Evolutionary conservation across 2,329 filamentous ascomycete genomes (phyloP).

Genomic region (Aureobasidium sp.): DNA sequence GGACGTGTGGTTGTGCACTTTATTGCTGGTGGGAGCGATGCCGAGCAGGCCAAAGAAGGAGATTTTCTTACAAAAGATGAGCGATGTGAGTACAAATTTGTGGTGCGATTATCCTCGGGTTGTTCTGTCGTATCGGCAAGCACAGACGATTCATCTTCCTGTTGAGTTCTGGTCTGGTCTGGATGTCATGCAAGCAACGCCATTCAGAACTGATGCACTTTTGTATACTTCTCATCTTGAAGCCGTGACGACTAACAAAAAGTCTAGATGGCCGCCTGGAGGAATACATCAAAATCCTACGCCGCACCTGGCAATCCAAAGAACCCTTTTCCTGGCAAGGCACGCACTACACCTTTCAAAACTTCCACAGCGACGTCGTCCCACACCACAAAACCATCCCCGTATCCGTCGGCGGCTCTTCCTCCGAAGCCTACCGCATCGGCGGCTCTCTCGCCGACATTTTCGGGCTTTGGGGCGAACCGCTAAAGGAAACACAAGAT

Average conservation of each 20-base stretch:
- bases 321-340: conserved; percentile 56
- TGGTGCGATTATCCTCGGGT: no score
- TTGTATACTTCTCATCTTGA: not conserved
- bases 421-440: conserved; percentile 51
- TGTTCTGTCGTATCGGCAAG: no score
- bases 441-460: conserved; percentile 53
- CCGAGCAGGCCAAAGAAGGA: conserved; percentile 52
- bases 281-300: conserved; percentile 54
- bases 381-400: conserved; percentile 47
- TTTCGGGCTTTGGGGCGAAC: conserved; percentile 57
- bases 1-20: conserved; percentile 55
- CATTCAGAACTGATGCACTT: no score
- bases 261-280: conserved; percentile 43
- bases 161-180: no score
- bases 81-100: conserved; percentile 31
- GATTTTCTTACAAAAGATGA: conserved; percentile 52
- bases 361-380: conserved; percentile 47
- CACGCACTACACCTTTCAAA: conserved; percentile 52
- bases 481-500: conserved; percentile 54
- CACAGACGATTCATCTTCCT: no score
- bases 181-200: no score
- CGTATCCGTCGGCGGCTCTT: conserved; percentile 53
- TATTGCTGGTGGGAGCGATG: conserved; percentile 54
- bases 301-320: conserved; percentile 48
- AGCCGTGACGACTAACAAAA: not conserved